Evolutionary conservation across 2,329 filamentous ascomycete species (phyloP).

Genomic region (Leptographium procerum): DNA sequence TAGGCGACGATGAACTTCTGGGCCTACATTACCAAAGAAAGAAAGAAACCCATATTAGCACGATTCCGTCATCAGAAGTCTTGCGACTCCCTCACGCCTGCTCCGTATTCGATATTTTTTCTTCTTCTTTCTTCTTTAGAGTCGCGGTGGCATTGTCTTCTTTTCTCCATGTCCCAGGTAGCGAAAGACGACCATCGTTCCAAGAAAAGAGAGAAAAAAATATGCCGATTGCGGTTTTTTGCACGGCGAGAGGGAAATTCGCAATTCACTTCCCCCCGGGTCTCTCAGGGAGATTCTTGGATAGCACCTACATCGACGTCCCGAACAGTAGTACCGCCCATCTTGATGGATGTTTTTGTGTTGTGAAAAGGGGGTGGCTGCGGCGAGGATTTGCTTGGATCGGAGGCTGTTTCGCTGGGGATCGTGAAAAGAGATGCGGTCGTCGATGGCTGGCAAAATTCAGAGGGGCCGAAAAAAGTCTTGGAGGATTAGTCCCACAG

Average conservation of each 20-base stretch:
- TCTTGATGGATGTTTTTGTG: slow-evolving; percentile 33
- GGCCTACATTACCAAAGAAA: slow-evolving; percentile 44
- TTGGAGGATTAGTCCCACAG: neutral
- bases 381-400: neutral
- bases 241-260: slow-evolving; percentile 6
- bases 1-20: slow-evolving; percentile 82
- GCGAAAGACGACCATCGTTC: neutral
- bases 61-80: slow-evolving; percentile 63
- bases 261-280: neutral
- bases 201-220: neutral
- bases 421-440: slow-evolving; percentile 5
- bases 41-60: slow-evolving; percentile 40
- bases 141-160: slow-evolving; percentile 4
- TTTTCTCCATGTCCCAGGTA: slow-evolving; percentile 1
- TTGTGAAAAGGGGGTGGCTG: neutral
- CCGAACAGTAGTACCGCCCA: slow-evolving; percentile 71
- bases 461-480: slow-evolving; percentile 1
- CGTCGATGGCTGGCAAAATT: neutral
- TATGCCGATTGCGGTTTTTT: neutral
- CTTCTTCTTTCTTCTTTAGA: slow-evolving; percentile 7
- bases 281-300: slow-evolving; percentile 9
- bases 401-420: neutral
- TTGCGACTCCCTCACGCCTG: slow-evolving; percentile 62
- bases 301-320: slow-evolving; percentile 66
- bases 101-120: slow-evolving; percentile 31